Evolutionary conservation across 2,329 filamentous ascomycete species (phyloP).

Genomic region (Gliomastix tumulicola): DNA sequence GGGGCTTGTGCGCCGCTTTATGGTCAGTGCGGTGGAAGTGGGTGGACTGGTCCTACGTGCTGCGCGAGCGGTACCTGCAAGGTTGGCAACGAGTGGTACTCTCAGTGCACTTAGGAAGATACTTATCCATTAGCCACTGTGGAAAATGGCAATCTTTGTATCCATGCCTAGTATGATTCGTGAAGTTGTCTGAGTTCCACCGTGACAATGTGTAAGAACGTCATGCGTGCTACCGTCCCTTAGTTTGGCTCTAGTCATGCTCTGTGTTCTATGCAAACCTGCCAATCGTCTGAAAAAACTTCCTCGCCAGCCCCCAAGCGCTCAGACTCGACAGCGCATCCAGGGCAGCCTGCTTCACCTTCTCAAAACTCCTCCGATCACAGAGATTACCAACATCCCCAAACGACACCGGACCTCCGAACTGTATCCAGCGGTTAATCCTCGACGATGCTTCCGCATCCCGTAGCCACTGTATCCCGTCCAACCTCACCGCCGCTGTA

Average conservation of each 20-base stretch:
- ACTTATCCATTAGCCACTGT: too few relatives aligned
- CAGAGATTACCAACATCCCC: conserved; percentile 10
- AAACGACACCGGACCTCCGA: background rate
- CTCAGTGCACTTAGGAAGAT: conserved; percentile 1
- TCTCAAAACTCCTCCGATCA: background rate
- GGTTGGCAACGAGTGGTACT: conserved; percentile 1
- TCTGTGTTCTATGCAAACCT: background rate
- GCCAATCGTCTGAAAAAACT: conserved; percentile 9
- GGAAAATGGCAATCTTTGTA: too few relatives aligned
- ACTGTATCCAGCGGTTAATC: background rate
- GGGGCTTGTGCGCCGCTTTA: conserved; percentile 12
- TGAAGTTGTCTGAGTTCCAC: too few relatives aligned
- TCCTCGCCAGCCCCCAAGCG: conserved; percentile 18
- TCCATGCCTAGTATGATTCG: too few relatives aligned
- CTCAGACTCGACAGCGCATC: conserved; percentile 12
- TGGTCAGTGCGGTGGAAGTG: conserved; percentile 24
- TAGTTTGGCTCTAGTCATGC: too few relatives aligned
- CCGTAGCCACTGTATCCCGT: background rate
- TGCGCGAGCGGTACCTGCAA: conserved; percentile 16
- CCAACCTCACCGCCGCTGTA: background rate
- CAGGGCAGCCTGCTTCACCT: conserved; percentile 12
- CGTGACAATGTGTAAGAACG: too few relatives aligned
- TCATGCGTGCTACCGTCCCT: too few relatives aligned
- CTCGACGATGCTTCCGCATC: background rate
- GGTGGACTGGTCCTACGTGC: conserved; percentile 22